Evolutionary conservation across 768 basidiomycete species (phyloP).

Genomic region (Amanita thiersii): DNA sequence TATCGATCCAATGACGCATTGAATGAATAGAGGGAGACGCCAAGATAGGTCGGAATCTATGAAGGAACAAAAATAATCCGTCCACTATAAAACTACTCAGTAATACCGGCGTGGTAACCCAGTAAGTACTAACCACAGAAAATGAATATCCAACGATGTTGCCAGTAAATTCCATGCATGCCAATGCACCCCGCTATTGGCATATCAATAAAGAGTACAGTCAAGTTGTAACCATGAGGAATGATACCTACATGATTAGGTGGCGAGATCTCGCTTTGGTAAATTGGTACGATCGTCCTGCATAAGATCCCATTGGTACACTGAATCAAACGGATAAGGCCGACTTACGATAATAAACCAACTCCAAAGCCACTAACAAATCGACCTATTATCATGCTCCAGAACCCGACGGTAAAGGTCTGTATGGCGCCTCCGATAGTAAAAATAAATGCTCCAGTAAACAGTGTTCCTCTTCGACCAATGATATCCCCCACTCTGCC

Average conservation of each 20-base stretch:
- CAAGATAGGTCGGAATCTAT: conserved; percentile 82
- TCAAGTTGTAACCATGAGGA: not conserved
- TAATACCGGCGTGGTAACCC: not conserved
- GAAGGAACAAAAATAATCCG: conserved; percentile 90
- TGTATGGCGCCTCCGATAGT: conserved; percentile 83
- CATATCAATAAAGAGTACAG: not conserved
- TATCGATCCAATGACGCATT: conserved; percentile 79
- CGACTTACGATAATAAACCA: conserved; percentile 73
- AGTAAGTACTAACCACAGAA: conserved; percentile 53
- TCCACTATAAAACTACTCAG: conserved; percentile 50
- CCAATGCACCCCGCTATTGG: conserved; percentile 80
- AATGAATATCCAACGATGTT: conserved; percentile 88
- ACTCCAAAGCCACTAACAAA: conserved; percentile 86
- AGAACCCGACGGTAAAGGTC: conserved; percentile 72
- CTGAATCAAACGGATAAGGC: not conserved
- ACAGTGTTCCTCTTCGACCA: conserved; percentile 79
- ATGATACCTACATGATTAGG: conserved; percentile 63
- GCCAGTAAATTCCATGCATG: conserved; percentile 93
- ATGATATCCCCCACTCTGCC: conserved; percentile 83
- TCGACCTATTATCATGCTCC: conserved; percentile 76
- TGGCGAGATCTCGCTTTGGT: conserved; percentile 93
- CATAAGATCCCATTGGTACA: not conserved
- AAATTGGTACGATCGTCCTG: conserved; percentile 88
- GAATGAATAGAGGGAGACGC: conserved; percentile 84
- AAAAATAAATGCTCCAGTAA: conserved; percentile 77